Conservation (phyloP, 2,329 filamentous ascomycete species). For the Phialophora verrucosa region DNA sequence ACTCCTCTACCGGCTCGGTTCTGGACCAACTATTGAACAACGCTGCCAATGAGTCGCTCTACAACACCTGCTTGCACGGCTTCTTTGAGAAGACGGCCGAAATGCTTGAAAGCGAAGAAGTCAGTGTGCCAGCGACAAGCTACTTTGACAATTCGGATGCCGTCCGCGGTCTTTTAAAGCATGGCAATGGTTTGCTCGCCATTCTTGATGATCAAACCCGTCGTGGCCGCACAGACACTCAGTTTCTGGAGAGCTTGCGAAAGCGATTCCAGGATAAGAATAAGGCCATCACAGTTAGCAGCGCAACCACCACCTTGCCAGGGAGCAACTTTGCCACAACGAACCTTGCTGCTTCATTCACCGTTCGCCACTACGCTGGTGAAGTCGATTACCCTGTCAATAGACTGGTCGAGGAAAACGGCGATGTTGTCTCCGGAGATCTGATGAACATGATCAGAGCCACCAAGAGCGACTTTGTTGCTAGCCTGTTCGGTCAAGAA, state of each 20-base stretch:
- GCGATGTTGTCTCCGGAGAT: conserved; percentile 93
- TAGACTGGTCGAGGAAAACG: conserved; percentile 90
- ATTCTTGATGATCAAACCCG: conserved; percentile 96
- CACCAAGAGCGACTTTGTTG: conserved; percentile 86
- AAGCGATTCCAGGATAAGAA: conserved; percentile 97
- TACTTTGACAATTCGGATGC: conserved; percentile 98
- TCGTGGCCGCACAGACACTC: conserved; percentile 83
- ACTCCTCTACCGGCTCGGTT: conserved; percentile 78
- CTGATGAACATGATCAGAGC: conserved; percentile 90
- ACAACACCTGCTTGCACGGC: conserved; percentile 90
- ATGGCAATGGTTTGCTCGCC: conserved; percentile 88
- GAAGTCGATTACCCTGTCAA: conserved; percentile 93
- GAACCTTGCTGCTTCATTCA: conserved; percentile 80
- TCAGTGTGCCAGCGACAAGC: conserved; percentile 85
- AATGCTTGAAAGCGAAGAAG: conserved; percentile 90
- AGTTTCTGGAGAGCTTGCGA: conserved; percentile 86
- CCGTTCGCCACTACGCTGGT: conserved; percentile 92
- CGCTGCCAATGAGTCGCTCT: conserved; percentile 86
- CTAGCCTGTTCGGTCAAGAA: conserved; percentile 93
- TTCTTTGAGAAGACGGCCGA: conserved; percentile 97
- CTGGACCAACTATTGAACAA: conserved; percentile 95
- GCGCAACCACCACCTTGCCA: conserved; percentile 74
- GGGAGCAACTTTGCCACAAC: conserved; percentile 90
- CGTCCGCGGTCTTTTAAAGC: conserved; percentile 86
- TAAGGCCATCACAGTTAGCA: conserved; percentile 79